These are phyloP conservation scores for Tetrahymena borealis DNA, from an alignment of 73 alveolate species.

Conservation along the genomic window DNA sequence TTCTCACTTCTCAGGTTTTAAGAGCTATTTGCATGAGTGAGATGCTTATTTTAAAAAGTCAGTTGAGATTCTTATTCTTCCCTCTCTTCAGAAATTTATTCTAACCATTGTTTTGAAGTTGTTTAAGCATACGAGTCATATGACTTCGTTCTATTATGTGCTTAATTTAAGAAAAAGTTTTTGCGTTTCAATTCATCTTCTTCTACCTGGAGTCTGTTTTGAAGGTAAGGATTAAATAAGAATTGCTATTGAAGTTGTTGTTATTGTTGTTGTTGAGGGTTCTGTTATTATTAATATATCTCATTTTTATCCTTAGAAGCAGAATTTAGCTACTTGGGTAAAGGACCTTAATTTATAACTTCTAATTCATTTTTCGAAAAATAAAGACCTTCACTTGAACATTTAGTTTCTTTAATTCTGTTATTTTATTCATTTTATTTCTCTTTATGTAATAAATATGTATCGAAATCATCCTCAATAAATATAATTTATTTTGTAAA, in stretches of 20 bases:
- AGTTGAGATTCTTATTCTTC: background rate
- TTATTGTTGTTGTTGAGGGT: background rate
- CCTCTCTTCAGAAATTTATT: background rate
- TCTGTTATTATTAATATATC: background rate
- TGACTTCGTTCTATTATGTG: background rate
- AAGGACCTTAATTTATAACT: background rate
- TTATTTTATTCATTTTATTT: background rate
- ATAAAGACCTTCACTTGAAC: background rate
- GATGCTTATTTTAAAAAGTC: background rate
- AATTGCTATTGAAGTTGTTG: background rate
- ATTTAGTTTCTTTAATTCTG: background rate
- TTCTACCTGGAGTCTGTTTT: background rate
- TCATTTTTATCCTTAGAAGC: background rate
- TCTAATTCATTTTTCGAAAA: background rate
- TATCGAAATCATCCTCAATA: background rate
- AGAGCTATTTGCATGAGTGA: background rate
- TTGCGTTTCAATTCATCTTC: background rate
- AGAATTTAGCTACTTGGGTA: background rate
- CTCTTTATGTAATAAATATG: background rate
- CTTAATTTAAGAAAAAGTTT: background rate
- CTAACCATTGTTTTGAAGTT: background rate
- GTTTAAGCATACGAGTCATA: background rate
- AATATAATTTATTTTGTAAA: background rate
- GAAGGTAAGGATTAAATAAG: background rate
- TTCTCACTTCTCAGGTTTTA: background rate